Conservation (phyloP, 208 protist species). For the Trichomonas tenax region DNA sequence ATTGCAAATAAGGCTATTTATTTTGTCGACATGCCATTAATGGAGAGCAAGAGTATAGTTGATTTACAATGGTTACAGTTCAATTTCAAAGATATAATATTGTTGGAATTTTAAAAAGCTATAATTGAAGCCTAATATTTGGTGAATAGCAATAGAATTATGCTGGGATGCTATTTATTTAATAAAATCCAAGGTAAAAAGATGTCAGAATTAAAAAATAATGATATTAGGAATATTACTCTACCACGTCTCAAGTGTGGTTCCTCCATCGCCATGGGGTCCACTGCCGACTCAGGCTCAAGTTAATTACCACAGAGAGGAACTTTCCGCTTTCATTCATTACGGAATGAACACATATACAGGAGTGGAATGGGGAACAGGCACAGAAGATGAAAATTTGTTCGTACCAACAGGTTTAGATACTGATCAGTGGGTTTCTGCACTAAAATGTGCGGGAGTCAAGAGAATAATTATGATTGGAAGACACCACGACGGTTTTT, state of each 20-base stretch:
- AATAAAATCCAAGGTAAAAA: too few species aligned
- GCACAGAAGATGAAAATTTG: not conserved
- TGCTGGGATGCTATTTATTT: too few species aligned
- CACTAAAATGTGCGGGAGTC: not conserved
- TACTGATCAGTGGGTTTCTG: not conserved
- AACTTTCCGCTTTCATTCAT: not conserved
- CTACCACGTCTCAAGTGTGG: not conserved
- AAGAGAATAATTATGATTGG: slow-evolving; percentile 5
- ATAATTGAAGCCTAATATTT: too few species aligned
- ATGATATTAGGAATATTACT: too few species aligned
- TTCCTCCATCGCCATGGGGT: not conserved
- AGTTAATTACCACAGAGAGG: not conserved
- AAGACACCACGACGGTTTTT: not conserved
- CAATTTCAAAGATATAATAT: too few species aligned
- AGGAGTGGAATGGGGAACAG: not conserved
- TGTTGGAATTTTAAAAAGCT: too few species aligned
- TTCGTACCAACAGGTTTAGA: not conserved
- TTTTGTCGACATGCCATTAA: too few species aligned
- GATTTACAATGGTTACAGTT: too few species aligned
- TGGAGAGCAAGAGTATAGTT: too few species aligned
- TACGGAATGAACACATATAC: not conserved
- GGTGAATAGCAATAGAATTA: too few species aligned
- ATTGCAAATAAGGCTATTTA: too few species aligned
- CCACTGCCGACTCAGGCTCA: not conserved
- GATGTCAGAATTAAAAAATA: too few species aligned